A percentile compares a stretch with the other conserved stretches of the same genome.
phyloP scores from a whole-genome alignment of 805 yeast species.

The Isabelozyma heimii region DNA sequence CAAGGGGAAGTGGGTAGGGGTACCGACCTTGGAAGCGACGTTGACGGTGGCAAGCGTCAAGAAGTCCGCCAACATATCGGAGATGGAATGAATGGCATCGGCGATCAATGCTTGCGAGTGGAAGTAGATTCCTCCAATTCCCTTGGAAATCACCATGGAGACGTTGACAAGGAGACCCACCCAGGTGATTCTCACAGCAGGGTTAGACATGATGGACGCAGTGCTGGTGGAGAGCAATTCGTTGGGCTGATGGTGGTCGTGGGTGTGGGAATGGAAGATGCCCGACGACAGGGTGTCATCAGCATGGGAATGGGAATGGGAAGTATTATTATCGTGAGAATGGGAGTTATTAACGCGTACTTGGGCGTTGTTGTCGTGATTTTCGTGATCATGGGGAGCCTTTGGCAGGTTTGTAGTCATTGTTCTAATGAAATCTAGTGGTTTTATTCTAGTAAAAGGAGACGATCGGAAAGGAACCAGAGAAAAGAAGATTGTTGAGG shows the following conservation, averaged over 20 bases:
- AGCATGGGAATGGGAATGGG: slow-evolving; percentile 6
- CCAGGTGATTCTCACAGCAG: slow-evolving; percentile 92
- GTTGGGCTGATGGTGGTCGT: slow-evolving; percentile 44
- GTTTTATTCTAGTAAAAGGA: not conserved
- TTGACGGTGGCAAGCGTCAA: slow-evolving; percentile 87
- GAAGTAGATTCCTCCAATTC: slow-evolving; percentile 84
- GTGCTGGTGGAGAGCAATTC: slow-evolving; percentile 31
- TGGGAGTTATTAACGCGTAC: not conserved
- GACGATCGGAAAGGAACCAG: not conserved
- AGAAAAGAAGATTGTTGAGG: not conserved
- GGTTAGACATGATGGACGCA: slow-evolving; percentile 46
- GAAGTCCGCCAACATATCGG: slow-evolving; percentile 87
- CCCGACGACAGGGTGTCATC: slow-evolving; percentile 11
- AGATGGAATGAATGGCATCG: slow-evolving; percentile 89
- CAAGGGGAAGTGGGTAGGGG: slow-evolving; percentile 68
- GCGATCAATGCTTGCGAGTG: slow-evolving; percentile 94
- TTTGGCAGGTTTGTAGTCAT: not conserved
- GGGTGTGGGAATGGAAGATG: slow-evolving; percentile 40
- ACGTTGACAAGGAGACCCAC: slow-evolving; percentile 82
- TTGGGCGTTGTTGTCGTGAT: no score
- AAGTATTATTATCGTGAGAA: not conserved
- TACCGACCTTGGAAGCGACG: slow-evolving; percentile 54
- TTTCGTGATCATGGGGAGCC: no score
- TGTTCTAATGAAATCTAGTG: not conserved
- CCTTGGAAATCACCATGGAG: slow-evolving; percentile 83